These are phyloP conservation scores for Neltuma alba DNA, from an alignment of 306 rosid species.

Conservation along the genomic window DNA sequence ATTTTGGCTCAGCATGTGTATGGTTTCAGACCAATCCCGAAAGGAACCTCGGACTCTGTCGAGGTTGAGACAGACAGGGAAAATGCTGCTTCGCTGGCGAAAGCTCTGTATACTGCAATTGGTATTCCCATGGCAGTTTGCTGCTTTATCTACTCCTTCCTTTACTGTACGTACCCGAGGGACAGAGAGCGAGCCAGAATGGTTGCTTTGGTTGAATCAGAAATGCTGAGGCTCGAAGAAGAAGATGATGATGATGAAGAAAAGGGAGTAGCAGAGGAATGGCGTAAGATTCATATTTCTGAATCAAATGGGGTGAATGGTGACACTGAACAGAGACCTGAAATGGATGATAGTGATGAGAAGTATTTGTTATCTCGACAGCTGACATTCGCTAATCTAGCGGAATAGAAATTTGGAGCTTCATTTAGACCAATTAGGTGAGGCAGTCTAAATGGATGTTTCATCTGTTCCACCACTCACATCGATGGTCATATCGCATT, in stretches of 20 bases:
- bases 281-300: not conserved
- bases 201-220: not conserved
- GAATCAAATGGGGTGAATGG: not conserved
- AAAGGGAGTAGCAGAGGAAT: not conserved
- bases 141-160: conserved; percentile 70
- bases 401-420: not conserved
- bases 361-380: not conserved
- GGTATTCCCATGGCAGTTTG: conserved; percentile 70
- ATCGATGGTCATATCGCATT: not conserved
- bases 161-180: conserved; percentile 38
- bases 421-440: too few species aligned
- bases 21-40: conserved; percentile 68
- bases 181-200: conserved; percentile 34
- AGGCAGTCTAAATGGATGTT: not conserved
- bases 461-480: not conserved
- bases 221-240: not conserved
- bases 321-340: not conserved
- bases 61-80: conserved; percentile 69
- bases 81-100: conserved; percentile 79
- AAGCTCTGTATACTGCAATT: conserved; percentile 73
- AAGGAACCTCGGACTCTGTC: conserved; percentile 55
- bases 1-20: conserved; percentile 71
- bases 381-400: not conserved
- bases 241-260: not conserved
- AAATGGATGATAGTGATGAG: not conserved